These are phyloP conservation scores for Boletus subparvulus DNA, from an alignment of 768 basidiomycete species.

Conservation along the genomic window DNA sequence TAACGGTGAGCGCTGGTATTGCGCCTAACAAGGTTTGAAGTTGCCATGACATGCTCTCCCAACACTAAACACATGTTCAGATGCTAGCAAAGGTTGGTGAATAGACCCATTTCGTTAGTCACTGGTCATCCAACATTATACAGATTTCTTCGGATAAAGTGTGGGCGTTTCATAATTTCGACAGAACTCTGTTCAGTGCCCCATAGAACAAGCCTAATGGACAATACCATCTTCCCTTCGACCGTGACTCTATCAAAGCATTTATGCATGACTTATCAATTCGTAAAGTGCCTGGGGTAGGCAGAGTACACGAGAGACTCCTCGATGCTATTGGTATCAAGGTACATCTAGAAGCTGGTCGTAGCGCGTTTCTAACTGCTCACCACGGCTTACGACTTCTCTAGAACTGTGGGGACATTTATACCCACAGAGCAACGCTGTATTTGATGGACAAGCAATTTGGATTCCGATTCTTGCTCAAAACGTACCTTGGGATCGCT, in stretches of 20 bases:
- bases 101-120: conserved; percentile 11
- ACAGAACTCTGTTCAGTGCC: neutral
- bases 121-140: neutral
- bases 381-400: neutral
- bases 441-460: conserved; percentile 88
- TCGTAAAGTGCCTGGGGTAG: conserved; percentile 86
- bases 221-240: conserved; percentile 76
- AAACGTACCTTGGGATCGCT: conserved; percentile 81
- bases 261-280: conserved; percentile 86
- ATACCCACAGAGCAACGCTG: conserved; percentile 66
- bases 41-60: conserved; percentile 13
- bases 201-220: conserved; percentile 90
- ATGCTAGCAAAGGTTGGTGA: conserved; percentile 91
- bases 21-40: conserved; percentile 85
- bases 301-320: conserved; percentile 85
- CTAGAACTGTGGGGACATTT: conserved; percentile 91
- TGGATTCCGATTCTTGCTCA: conserved; percentile 71
- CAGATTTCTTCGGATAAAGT: conserved; percentile 94
- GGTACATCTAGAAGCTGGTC: conserved; percentile 33
- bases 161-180: conserved; percentile 1
- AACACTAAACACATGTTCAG: conserved; percentile 35
- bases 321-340: conserved; percentile 86
- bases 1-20: conserved; percentile 94
- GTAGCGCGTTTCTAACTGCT: neutral
- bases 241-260: conserved; percentile 55